phyloP scores from a whole-genome alignment of 495 filamentous ascomycete genomes.

The Penicillium fimorum region DNA sequence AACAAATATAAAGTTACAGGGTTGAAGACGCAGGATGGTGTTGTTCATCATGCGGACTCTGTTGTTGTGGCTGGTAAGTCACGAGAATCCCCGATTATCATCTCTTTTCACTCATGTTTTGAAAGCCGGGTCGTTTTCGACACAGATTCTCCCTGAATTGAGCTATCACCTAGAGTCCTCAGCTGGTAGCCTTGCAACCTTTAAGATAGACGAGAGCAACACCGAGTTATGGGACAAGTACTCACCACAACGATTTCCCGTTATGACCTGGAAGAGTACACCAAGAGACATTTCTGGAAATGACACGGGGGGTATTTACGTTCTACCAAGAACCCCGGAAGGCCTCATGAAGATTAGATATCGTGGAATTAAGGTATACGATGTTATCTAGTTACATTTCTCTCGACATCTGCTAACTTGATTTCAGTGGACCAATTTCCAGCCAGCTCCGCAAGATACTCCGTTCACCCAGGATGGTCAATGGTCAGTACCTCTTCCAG shows the following conservation, averaged over 20 bases:
- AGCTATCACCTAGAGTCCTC: slow-evolving; percentile 23
- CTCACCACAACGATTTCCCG: slow-evolving; percentile 20
- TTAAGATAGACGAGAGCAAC: slow-evolving; percentile 18
- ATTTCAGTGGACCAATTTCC: slow-evolving; percentile 21
- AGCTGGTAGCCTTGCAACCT: slow-evolving; percentile 17
- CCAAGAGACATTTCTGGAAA: slow-evolving; percentile 15
- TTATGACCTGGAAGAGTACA: slow-evolving; percentile 19
- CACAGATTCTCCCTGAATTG: slow-evolving; percentile 16
- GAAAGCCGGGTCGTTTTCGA: slow-evolving; percentile 22
- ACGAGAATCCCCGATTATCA: neutral
- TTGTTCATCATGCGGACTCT: slow-evolving; percentile 11
- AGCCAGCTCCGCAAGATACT: slow-evolving; percentile 12
- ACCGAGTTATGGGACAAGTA: slow-evolving; percentile 20
- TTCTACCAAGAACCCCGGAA: slow-evolving; percentile 20
- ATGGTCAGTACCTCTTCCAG: slow-evolving; percentile 20
- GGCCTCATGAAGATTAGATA: slow-evolving; percentile 21
- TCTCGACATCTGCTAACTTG: slow-evolving; percentile 2
- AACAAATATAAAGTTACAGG: slow-evolving; percentile 19
- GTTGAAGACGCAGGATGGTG: slow-evolving; percentile 13
- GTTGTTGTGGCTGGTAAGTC: slow-evolving; percentile 22
- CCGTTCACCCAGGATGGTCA: slow-evolving; percentile 19
- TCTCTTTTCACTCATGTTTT: neutral
- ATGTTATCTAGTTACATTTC: neutral
- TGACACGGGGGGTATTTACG: slow-evolving; percentile 22
- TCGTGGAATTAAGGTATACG: slow-evolving; percentile 18